phyloP scores from a whole-genome alignment of 73 alveolate species.

The Breviolum minutum region DNA sequence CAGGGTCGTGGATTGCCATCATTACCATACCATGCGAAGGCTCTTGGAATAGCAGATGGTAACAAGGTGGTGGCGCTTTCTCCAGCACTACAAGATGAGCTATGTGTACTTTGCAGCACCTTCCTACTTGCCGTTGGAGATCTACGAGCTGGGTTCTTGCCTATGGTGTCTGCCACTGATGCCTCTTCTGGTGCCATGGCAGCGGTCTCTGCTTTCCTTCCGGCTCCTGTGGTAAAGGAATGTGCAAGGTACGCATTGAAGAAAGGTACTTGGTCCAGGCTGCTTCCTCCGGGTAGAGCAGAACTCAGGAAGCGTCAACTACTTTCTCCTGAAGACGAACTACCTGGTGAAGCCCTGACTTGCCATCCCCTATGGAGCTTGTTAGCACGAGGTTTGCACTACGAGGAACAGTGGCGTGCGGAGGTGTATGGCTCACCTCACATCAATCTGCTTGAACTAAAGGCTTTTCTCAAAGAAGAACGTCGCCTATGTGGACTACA shows the following conservation, averaged over 20 bases:
- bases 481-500: neutral
- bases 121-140: neutral
- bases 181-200: neutral
- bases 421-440: neutral
- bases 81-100: neutral
- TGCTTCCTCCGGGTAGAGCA: neutral
- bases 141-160: neutral
- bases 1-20: neutral
- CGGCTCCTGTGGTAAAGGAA: neutral
- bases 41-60: neutral
- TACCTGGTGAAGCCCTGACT: neutral
- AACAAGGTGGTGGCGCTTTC: neutral
- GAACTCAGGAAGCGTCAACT: neutral
- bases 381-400: neutral
- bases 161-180: neutral
- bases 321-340: neutral
- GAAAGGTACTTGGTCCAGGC: neutral
- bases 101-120: neutral
- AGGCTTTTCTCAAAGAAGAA: neutral
- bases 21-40: neutral
- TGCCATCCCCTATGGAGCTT: neutral
- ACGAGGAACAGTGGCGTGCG: neutral
- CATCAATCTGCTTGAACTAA: neutral
- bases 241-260: neutral
- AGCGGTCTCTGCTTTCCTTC: neutral